Evolutionary conservation across 768 basidiomycete genomes (phyloP).

Genomic region (Pseudohyphozyma bogoriensis): DNA sequence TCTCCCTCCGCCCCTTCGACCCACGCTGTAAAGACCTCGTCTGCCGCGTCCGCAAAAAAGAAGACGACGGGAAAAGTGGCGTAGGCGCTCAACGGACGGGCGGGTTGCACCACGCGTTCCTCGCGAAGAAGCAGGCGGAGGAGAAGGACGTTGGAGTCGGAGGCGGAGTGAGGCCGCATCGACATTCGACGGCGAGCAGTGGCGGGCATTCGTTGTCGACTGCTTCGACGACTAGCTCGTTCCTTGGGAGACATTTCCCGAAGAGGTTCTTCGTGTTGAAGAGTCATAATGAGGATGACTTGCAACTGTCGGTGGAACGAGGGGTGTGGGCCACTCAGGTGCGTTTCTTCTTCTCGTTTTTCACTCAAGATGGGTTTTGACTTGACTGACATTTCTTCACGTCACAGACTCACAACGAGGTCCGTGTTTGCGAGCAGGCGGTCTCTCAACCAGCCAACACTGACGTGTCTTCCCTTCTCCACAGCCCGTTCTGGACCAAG

Average conservation of each 20-base stretch:
- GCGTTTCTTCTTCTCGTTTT: constrained; percentile 41
- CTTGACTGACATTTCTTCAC: background rate
- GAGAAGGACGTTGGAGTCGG: constrained; percentile 28
- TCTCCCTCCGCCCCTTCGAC: constrained; percentile 58
- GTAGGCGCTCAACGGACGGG: constrained; percentile 74
- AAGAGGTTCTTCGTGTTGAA: constrained; percentile 46
- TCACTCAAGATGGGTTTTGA: background rate
- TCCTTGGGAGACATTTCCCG: constrained; percentile 67
- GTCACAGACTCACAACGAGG: constrained; percentile 28
- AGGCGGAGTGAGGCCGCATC: constrained; percentile 3
- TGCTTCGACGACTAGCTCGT: constrained; percentile 71
- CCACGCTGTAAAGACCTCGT: constrained; percentile 64
- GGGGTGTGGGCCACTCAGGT: constrained; percentile 86
- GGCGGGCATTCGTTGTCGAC: constrained; percentile 49
- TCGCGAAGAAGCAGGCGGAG: constrained; percentile 37
- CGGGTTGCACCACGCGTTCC: constrained; percentile 72
- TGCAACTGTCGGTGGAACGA: constrained; percentile 45
- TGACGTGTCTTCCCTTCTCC: constrained; percentile 43
- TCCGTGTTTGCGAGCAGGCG: too few species aligned
- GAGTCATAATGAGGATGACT: constrained; percentile 31
- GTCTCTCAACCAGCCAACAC: too few species aligned
- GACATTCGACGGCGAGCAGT: constrained; percentile 9
- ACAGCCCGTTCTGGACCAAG: constrained; percentile 74
- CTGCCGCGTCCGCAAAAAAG: constrained; percentile 66
- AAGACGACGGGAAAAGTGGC: constrained; percentile 78